Evolutionary conservation across 2,329 filamentous ascomycete species (phyloP), one percentile per base, ranked within the genome.

Genomic region (Calonectria pseudoturangicola): DNA sequence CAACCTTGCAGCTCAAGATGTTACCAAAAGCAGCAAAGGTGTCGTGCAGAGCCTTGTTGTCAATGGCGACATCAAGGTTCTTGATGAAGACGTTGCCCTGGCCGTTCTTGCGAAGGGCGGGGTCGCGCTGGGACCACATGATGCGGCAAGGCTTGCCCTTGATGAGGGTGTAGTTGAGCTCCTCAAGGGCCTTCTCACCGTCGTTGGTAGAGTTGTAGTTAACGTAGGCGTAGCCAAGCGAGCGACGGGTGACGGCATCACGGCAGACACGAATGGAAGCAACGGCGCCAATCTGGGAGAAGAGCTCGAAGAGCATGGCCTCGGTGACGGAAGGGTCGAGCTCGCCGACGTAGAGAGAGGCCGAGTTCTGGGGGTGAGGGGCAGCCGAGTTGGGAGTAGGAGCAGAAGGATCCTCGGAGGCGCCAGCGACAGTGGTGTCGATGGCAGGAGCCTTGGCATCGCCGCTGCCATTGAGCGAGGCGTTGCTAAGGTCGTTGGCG

Each of bases 41-140:
- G 87, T 99, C 97, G 89, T 99, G 97, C 71, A 99, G 94, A 85
- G 97, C 97, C 92, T 99, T 99, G 93, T 99, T 99, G 89, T 99
- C 97, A 82, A 99, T 99, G 81, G 97, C 97, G 79, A 93, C 93
- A 86, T 99, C 97, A 79, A 99, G 91, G 89, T 99, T 99, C 93
- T 99, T 99, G 92, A 99, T 99, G 92, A 99, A 99, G 82, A 99
- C 96, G 84, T 99, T 99, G 86, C 97, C 97, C 88, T 98, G 95
- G 79, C 97, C 97, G 80, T 95, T 99, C 93, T 99, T 99, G 89
- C 97, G 97, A 82, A 99, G 93, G 85, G 96, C 96, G 79, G 97
- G 97, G 87, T 99, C 97, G 86, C 97, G 97, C 92, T 99, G 97
- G 78, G 97, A 99, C 97, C 97, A 99, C 97, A 99, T 99, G 89